phyloP scores from a whole-genome alignment of 495 filamentous ascomycete genomes.

The Podospora pseudocomata region DNA sequence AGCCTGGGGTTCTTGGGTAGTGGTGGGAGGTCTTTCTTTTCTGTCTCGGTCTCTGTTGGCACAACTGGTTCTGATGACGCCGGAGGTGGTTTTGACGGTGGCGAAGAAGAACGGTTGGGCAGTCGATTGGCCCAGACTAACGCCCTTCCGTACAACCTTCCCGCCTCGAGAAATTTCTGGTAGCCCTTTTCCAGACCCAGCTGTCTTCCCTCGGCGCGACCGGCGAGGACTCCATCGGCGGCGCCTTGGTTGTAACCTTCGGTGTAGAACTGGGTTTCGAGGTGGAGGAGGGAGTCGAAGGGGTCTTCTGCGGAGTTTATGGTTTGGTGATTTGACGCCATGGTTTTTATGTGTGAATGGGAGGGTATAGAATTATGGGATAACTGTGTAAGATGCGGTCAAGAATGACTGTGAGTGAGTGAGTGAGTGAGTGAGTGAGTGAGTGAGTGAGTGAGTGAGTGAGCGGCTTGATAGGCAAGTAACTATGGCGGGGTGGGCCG shows the following conservation, averaged over 20 bases:
- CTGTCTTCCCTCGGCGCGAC: conserved; percentile 79
- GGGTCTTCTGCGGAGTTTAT: conserved; percentile 40
- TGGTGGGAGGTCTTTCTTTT: conserved; percentile 14
- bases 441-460: background rate
- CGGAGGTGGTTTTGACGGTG: background rate
- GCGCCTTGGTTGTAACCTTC: conserved; percentile 76
- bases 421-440: too few relatives aligned
- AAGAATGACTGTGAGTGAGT: too few relatives aligned
- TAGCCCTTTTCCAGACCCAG: conserved; percentile 93
- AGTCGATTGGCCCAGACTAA: conserved; percentile 65
- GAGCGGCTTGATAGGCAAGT: background rate
- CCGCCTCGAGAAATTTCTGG: conserved; percentile 80
- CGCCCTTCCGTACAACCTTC: conserved; percentile 74
- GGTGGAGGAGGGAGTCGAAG: conserved; percentile 67
- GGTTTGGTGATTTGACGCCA: background rate
- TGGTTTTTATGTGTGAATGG: background rate
- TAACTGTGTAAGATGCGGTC: too few relatives aligned
- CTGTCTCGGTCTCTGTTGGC: background rate
- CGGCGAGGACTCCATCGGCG: conserved; percentile 72
- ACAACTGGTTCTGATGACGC: conserved; percentile 13
- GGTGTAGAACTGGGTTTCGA: conserved; percentile 82
- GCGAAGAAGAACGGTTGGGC: background rate
- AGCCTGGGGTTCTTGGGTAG: conserved; percentile 62
- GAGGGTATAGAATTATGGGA: background rate
- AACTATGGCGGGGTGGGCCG: conserved; percentile 7